These are phyloP conservation scores for Plasmodium chabaudi DNA, from an alignment of 169 alveolate genomes.

Conservation along the genomic window DNA sequence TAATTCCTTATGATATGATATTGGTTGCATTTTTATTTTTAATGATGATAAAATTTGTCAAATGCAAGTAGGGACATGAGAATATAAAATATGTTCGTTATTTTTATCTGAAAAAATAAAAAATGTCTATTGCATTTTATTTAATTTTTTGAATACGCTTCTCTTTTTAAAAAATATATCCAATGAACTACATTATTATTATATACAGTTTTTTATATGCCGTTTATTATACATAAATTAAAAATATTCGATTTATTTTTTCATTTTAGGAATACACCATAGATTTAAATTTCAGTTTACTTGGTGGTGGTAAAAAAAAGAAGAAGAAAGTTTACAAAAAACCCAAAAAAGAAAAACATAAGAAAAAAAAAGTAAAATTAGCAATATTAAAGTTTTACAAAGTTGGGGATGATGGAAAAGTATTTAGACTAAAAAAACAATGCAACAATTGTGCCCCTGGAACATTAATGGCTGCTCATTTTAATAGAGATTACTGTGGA, in stretches of 20 bases:
- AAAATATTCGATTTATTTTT: not conserved
- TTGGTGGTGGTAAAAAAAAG: constrained; percentile 95
- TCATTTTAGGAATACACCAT: constrained; percentile 39
- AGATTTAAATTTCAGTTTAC: constrained; percentile 63
- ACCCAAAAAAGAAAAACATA: constrained; percentile 96
- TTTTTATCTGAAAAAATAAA: constrained; percentile 73
- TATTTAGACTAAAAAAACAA: constrained; percentile 94
- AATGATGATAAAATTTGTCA: constrained; percentile 68
- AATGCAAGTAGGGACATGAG: constrained; percentile 78
- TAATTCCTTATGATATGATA: not conserved
- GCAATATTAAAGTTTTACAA: constrained; percentile 97
- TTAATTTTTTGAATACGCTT: not conserved
- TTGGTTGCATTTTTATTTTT: constrained; percentile 64
- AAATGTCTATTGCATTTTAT: not conserved
- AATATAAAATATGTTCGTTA: constrained; percentile 67
- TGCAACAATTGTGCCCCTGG: constrained; percentile 98
- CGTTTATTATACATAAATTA: not conserved
- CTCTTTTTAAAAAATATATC: not conserved
- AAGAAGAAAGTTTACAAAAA: constrained; percentile 95
- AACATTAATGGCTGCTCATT: constrained; percentile 98
- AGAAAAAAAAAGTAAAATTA: constrained; percentile 98
- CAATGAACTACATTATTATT: not conserved
- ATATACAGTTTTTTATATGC: not conserved
- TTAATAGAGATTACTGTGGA: constrained; percentile 98
- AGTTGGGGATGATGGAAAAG: constrained; percentile 96